phyloP scores from a whole-genome alignment of 148 eudicot genomes.

The Talinum fruticosum region DNA sequence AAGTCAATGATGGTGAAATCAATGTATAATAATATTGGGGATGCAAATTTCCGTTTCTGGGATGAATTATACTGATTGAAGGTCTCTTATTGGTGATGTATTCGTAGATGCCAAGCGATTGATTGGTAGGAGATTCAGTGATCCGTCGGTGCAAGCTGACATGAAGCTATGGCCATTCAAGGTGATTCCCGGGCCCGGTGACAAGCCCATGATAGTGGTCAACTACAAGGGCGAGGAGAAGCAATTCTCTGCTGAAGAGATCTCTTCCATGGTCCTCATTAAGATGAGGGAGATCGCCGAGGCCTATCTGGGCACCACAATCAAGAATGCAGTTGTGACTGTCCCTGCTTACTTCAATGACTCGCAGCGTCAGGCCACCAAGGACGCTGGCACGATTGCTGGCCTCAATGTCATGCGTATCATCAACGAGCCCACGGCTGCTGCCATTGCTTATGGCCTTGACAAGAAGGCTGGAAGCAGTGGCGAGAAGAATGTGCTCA shows the following conservation, averaged over 20 bases:
- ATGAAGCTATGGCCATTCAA: conserved; percentile 56
- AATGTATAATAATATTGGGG: too few species aligned
- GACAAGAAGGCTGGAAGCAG: conserved; percentile 42
- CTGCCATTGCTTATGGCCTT: conserved; percentile 55
- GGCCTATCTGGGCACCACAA: conserved; percentile 38
- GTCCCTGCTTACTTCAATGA: conserved; percentile 55
- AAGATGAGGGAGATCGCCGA: conserved; percentile 54
- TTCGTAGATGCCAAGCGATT: conserved; percentile 52
- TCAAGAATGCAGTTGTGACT: conserved; percentile 54
- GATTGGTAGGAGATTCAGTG: conserved; percentile 50
- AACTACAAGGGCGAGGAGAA: conserved; percentile 47
- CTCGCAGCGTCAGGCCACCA: conserved; percentile 52
- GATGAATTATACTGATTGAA: background rate
- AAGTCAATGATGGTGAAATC: too few species aligned
- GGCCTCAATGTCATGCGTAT: conserved; percentile 52
- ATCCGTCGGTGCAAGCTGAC: conserved; percentile 46
- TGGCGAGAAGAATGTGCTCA: conserved; percentile 53
- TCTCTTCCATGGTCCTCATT: conserved; percentile 48
- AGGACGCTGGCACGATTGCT: conserved; percentile 50
- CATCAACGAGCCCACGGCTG: conserved; percentile 56
- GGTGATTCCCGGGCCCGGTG: conserved; percentile 44
- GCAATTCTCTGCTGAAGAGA: conserved; percentile 45
- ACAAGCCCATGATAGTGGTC: conserved; percentile 52
- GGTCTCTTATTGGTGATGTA: background rate
- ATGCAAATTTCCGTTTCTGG: too few species aligned